phyloP scores from a whole-genome alignment of 306 rosid genomes.

The Psophocarpus tetragonolobus region DNA sequence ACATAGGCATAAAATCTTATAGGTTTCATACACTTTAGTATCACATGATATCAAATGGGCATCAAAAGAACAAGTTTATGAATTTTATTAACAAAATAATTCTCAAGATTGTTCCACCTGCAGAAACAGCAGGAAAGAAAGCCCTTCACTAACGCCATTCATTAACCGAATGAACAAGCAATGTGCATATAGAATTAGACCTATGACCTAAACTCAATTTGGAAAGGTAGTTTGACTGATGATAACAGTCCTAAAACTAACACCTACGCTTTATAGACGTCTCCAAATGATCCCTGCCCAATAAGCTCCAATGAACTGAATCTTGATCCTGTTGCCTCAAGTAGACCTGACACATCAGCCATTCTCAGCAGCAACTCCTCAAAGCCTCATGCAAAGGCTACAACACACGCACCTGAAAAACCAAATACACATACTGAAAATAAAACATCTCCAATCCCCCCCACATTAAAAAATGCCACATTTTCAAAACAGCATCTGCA shows the following conservation, averaged over 20 bases:
- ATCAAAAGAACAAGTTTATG: conserved; percentile 6
- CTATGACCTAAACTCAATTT: not conserved
- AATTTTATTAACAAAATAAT: not conserved
- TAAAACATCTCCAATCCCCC: conserved; percentile 36
- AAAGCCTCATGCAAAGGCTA: conserved; percentile 36
- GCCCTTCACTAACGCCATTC: conserved; percentile 1
- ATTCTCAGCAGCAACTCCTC: conserved; percentile 48
- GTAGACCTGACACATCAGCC: conserved; percentile 77
- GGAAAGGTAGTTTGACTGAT: not conserved
- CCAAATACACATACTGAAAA: conserved; percentile 27
- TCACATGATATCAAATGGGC: conserved; percentile 9
- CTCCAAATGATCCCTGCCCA: conserved; percentile 97
- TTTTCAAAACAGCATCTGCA: conserved; percentile 39
- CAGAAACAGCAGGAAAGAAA: conserved; percentile 23
- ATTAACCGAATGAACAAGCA: conserved; percentile 5
- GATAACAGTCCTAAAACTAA: conserved; percentile 20
- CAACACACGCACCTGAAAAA: conserved; percentile 34
- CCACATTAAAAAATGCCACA: conserved; percentile 39
- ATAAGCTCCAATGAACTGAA: conserved; percentile 85
- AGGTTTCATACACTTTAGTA: conserved; percentile 5
- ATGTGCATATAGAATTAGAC: conserved; percentile 21
- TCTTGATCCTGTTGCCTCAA: conserved; percentile 85
- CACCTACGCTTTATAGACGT: conserved; percentile 92
- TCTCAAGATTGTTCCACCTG: conserved; percentile 15
- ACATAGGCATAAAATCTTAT: conserved; percentile 16